These are phyloP conservation scores for Fraxinus pennsylvanica DNA, from an alignment of 257 asterid species.

Conservation along the genomic window DNA sequence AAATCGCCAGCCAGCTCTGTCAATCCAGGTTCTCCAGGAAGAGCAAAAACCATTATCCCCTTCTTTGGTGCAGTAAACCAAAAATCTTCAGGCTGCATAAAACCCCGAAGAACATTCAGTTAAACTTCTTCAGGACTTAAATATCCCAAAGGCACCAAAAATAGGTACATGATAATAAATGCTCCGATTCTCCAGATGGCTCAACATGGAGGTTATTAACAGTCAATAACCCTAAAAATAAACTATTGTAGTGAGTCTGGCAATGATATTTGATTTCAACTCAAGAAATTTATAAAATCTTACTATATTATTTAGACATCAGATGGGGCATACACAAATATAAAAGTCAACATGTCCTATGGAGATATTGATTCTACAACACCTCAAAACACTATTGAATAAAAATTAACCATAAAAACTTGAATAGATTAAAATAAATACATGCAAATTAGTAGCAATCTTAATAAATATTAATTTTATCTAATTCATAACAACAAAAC, in stretches of 20 bases:
- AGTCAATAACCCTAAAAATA: not conserved
- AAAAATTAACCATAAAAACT: not conserved
- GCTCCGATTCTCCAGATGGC: not conserved
- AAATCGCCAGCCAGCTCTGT: conserved; percentile 91
- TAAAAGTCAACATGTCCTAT: not conserved
- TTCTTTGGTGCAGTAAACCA: conserved; percentile 97
- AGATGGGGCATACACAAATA: not conserved
- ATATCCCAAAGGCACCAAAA: conserved; percentile 15
- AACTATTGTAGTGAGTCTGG: not conserved
- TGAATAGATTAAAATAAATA: not conserved
- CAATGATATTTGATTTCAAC: not conserved
- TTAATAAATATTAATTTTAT: no score
- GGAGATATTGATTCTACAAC: not conserved
- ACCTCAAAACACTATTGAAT: not conserved
- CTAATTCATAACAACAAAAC: no score
- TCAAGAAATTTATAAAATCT: not conserved
- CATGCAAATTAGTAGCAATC: not conserved
- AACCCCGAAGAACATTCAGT: conserved; percentile 16
- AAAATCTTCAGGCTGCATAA: conserved; percentile 84
- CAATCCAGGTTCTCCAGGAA: conserved; percentile 98
- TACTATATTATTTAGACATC: not conserved
- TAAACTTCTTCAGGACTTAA: conserved; percentile 1
- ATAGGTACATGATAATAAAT: not conserved
- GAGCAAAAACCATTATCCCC: conserved; percentile 96
- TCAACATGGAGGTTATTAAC: conserved; percentile 3